Conservation (phyloP, 208 protist species). For the Balamuthia mandrillaris region DNA sequence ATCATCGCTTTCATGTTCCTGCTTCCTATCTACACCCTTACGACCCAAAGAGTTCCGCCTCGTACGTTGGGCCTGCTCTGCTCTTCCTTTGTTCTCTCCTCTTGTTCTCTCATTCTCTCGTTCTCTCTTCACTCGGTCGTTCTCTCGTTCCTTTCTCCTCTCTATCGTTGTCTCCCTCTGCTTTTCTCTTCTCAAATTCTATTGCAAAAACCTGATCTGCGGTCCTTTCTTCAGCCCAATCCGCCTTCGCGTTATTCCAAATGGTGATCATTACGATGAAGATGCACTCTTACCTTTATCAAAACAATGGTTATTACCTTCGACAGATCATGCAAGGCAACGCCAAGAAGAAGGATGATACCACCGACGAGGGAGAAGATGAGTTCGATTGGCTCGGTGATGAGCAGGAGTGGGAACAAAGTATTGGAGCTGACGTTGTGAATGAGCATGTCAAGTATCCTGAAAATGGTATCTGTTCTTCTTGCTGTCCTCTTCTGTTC, state of each 20-base stretch:
- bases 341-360: background rate
- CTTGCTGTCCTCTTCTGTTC: too few relatives aligned
- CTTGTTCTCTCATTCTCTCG: too few relatives aligned
- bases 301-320: background rate
- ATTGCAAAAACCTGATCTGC: too few relatives aligned
- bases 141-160: too few relatives aligned
- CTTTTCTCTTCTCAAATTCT: too few relatives aligned
- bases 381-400: background rate
- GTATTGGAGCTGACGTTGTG: background rate
- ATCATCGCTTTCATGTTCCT: too few relatives aligned
- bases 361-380: background rate
- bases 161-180: too few relatives aligned
- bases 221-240: slow-evolving; percentile 11
- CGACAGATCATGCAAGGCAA: background rate
- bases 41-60: too few relatives aligned
- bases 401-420: background rate
- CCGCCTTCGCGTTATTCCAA: background rate
- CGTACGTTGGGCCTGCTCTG: too few relatives aligned
- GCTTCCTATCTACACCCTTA: too few relatives aligned
- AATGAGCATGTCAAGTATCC: background rate
- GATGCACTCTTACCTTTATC: slow-evolving; percentile 33
- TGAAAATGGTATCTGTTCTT: background rate
- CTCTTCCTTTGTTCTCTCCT: too few relatives aligned
- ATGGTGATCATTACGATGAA: slow-evolving; percentile 26
- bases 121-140: too few relatives aligned